Conservation (phyloP, 2,329 filamentous ascomycete genomes). For the Neofusicoccum sp. region DNA sequence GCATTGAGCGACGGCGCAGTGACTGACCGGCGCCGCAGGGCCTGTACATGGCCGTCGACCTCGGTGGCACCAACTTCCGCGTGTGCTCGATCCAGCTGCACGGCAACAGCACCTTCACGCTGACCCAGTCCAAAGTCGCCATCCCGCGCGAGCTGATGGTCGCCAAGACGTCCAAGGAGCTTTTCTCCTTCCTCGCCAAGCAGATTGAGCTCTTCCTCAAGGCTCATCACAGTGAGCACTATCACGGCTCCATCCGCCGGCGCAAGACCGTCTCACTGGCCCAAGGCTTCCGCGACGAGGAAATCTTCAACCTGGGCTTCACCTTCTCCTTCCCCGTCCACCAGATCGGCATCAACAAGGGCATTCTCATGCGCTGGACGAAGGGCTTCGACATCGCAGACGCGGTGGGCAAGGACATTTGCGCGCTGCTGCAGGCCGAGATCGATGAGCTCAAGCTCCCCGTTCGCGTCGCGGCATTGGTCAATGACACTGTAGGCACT, state of each 20-base stretch:
- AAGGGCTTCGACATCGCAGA: slow-evolving; percentile 98
- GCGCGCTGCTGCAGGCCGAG: slow-evolving; percentile 80
- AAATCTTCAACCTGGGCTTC: slow-evolving; percentile 93
- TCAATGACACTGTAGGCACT: slow-evolving; percentile 97
- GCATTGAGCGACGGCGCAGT: neutral
- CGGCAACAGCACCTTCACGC: slow-evolving; percentile 90
- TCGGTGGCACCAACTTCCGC: slow-evolving; percentile 98
- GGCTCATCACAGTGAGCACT: slow-evolving; percentile 84
- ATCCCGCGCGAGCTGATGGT: slow-evolving; percentile 90
- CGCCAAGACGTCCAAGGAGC: slow-evolving; percentile 77
- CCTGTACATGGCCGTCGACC: slow-evolving; percentile 90
- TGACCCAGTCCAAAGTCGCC: slow-evolving; percentile 88
- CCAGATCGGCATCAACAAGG: slow-evolving; percentile 93
- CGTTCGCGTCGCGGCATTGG: slow-evolving; percentile 89
- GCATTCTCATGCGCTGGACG: slow-evolving; percentile 92
- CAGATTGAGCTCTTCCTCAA: slow-evolving; percentile 88
- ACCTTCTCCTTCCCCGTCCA: slow-evolving; percentile 97
- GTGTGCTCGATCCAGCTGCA: slow-evolving; percentile 94
- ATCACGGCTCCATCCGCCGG: slow-evolving; percentile 66
- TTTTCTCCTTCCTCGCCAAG: slow-evolving; percentile 89
- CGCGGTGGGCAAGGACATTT: slow-evolving; percentile 91
- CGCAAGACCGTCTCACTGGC: slow-evolving; percentile 60
- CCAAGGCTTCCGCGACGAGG: slow-evolving; percentile 64
- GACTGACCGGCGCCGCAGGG: slow-evolving; percentile 55
- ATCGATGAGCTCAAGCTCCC: slow-evolving; percentile 84